Evolutionary conservation across 106 monocot species (phyloP), one percentile per base, ranked within the genome.

Genomic region (Dendrobium huoshanense): DNA sequence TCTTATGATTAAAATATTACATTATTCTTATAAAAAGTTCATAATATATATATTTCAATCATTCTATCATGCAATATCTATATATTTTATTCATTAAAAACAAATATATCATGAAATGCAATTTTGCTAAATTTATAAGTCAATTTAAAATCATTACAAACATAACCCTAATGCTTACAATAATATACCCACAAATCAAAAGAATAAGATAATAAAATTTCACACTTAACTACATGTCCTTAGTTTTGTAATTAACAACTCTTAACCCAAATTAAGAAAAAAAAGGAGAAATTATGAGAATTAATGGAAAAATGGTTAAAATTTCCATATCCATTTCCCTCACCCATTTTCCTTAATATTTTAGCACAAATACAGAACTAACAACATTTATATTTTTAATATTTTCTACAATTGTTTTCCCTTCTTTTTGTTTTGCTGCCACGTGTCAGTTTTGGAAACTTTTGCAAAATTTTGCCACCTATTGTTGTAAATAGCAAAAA

Each of bases 401-500:
- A 64, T 64, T 64, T 8, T 65, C 64, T 65, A 65, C 64, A 65
- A 51, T 65, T 65, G 6, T 11, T 61, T 64, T 64, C 9, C 64
- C 15, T 58, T 58, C 3, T 58, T 58, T 18, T 58, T 4, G 37
- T 19, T 19, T 15, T 2, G 5, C 20, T 19, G 6, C 24, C 64
- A 65, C 51, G 51, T 51, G 51, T 51, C 51, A 51, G 15, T 2
- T 51, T 10, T 51, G 10, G 51, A 10, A 51, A 51, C 10, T 3
- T 3, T 51, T 51, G 51, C 51, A 51, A 51, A 51, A 65, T 9
- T 65, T 2, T 8, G 1, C 64, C 64, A 65, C 7, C 15, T 27
- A 72, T 72, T 13, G 72, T 33, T 77, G 77, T 20, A 68, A 31
- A 13, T 78, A 51, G 86, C 83, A 86, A 47, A 78, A 76, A 41